Evolutionary conservation across 306 rosid species (phyloP), one percentile per base, ranked within the genome.

Genomic region (Citrullus colocynthis): DNA sequence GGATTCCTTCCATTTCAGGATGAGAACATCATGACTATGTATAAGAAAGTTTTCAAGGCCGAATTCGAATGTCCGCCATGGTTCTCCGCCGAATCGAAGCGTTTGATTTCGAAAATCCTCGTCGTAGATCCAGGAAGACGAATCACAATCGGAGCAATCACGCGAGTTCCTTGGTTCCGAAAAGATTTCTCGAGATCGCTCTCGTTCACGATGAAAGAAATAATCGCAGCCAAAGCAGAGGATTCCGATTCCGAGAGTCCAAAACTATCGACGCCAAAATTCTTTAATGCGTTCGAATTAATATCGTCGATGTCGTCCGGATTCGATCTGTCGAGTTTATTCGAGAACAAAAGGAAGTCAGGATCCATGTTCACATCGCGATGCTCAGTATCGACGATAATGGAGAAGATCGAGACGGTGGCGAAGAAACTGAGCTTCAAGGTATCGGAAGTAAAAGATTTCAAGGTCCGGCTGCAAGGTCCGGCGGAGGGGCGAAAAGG

Each of bases 301-400:
- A 89, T 92, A 6, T 85, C 97, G 3, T 83, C 96, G 1, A 92
- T 92, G 97, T 89, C 96, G 0, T 87, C 93, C 2, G 97, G 96
- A 11, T 90, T 92, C 54, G 93, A 92, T 55, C 82, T 92, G 34
- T 90, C 97, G 15, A 90, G 86, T 15, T 81, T 92, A 84, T 90
- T 92, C 76, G 92, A 90, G 87, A 79, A 71, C 16, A 80, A 87
- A 81, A 74, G 79, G 80, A 88, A 78, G 81, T 74, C 79, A 2
- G 92, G 84, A 32, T 79, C 92, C 21, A 67, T 89, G 67, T 92
- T 92, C 89, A 90, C 97, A 16, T 92, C 97, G 1, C 84, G 74
- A 81, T 80, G 81, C 78, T 55, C 92, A 0, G 93, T 87, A 0
- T 3, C 87, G 57, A 85, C 81, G 24, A 87, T 92, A 32, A 77